Evolutionary conservation across 108 stramenopile species (phyloP).

Genomic region (Cyclotella distinguenda): DNA sequence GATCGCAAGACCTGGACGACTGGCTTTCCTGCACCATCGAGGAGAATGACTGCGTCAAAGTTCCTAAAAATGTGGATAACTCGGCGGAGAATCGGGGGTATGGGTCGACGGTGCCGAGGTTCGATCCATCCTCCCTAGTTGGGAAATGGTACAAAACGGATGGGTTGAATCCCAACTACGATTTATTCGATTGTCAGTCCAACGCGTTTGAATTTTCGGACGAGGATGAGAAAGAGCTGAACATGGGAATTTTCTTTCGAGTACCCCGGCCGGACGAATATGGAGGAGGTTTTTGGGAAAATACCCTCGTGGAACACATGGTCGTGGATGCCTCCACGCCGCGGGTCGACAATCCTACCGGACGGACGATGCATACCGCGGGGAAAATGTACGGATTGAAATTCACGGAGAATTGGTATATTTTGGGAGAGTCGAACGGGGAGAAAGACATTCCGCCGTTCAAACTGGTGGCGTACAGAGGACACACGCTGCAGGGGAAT

Average conservation of each 20-base stretch:
- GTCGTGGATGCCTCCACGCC: slow-evolving; percentile 62
- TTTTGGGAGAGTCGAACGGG: slow-evolving; percentile 80
- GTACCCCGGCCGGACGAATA: slow-evolving; percentile 72
- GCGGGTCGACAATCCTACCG: slow-evolving; percentile 40
- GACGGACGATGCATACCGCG: slow-evolving; percentile 79
- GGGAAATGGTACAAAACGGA: slow-evolving; percentile 95
- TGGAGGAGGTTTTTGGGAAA: slow-evolving; percentile 91
- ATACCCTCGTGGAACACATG: slow-evolving; percentile 84
- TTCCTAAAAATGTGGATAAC: slow-evolving; percentile 76
- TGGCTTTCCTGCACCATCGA: slow-evolving; percentile 88
- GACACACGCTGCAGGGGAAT: slow-evolving; percentile 94
- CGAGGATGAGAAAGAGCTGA: slow-evolving; percentile 49
- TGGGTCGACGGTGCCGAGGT: slow-evolving; percentile 48
- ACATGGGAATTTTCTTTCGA: slow-evolving; percentile 89
- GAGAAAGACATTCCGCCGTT: slow-evolving; percentile 67
- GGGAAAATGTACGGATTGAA: slow-evolving; percentile 94
- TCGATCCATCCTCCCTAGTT: slow-evolving; percentile 75
- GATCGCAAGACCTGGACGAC: slow-evolving; percentile 66
- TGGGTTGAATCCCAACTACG: slow-evolving; percentile 92
- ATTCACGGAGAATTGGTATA: slow-evolving; percentile 94
- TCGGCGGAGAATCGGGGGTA: slow-evolving; percentile 74
- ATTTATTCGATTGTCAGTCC: slow-evolving; percentile 92
- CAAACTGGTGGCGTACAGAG: slow-evolving; percentile 91
- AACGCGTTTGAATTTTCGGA: slow-evolving; percentile 75
- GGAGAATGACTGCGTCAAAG: slow-evolving; percentile 87